Evolutionary conservation across 352 stramenopile genomes (phyloP), one percentile per base, ranked within the genome.

Genomic region (Globisporangium rhizosaccharum): DNA sequence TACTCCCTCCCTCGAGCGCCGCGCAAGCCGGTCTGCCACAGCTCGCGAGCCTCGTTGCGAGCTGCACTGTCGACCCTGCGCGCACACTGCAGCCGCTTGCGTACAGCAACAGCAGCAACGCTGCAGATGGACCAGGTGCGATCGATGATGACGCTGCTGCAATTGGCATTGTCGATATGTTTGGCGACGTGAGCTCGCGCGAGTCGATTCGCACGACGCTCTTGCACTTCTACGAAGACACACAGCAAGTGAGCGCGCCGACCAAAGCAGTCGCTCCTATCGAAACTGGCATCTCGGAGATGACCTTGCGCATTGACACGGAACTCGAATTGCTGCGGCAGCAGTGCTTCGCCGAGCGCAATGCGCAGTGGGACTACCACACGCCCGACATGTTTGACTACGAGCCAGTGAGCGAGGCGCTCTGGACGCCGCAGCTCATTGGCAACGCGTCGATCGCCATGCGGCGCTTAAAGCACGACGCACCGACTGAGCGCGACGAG

Each of bases 221-320:
- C 11, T 28, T 75, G 51, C 49, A 53, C 15, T 71, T 72, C 54
- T 89, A 86, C 62, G 61, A 52, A 12, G 37, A 61, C 51, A 71
- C 74, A 12, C 57, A 71, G 41, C 76, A 85, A 51, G 53, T 73
- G 18, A 14, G 10, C 59, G 1, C 9, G 45, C 18, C 20, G 10
- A 2, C 17, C n/a, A 51, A 25, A 26, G 18, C 28, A 28, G 18
- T 5, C 36, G 17, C 26, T 11, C 12, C 28, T 14, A 48, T 18
- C n/a, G 30, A 60, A 15, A 39, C 15, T 2, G 48, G 48, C 17
- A 23, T 62, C 12, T 62, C 53, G 28, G 82, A 92, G 65, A 82
- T 85, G 75, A 88, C 77, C 61, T 71, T 92, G 56, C 80, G 81
- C 53, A 76, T 88, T 37, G 83, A 92, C 71, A 87, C 75, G 51